Percentiles rank a stretch among this genome's conserved stretches.
These are phyloP conservation scores for Suillus fuscotomentosus DNA, from an alignment of 768 basidiomycete genomes.

Conservation along the genomic window DNA sequence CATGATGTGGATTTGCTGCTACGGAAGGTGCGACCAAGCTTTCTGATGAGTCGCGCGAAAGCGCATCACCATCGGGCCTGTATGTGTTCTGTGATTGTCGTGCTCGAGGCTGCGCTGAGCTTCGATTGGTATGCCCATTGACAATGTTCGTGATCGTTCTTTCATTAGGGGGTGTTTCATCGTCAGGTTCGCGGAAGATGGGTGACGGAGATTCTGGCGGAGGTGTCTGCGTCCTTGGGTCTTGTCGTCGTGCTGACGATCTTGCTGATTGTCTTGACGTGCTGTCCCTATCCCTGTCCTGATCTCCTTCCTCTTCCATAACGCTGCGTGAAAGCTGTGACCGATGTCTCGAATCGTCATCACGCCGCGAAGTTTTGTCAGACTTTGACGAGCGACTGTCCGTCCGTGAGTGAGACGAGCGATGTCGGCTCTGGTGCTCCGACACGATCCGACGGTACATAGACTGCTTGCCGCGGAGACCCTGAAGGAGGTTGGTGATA, in stretches of 20 bases:
- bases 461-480: slow-evolving; percentile 89
- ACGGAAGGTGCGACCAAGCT: slow-evolving; percentile 4
- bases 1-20: slow-evolving; percentile 10
- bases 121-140: slow-evolving; percentile 15
- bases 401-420: slow-evolving; percentile 52
- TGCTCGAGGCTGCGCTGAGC: slow-evolving; percentile 13
- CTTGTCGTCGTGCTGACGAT: slow-evolving; percentile 37
- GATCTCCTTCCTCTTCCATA: slow-evolving; percentile 36
- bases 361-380: slow-evolving; percentile 36
- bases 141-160: neutral
- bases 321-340: slow-evolving; percentile 45
- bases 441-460: slow-evolving; percentile 76
- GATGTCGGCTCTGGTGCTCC: slow-evolving; percentile 51
- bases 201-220: slow-evolving; percentile 27
- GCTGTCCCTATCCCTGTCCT: slow-evolving; percentile 35
- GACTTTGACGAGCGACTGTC: slow-evolving; percentile 59
- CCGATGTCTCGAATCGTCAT: slow-evolving; percentile 46
- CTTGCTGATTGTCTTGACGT: slow-evolving; percentile 40
- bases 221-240: slow-evolving; percentile 17
- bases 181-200: slow-evolving; percentile 32
- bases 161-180: slow-evolving; percentile 21
- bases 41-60: slow-evolving; percentile 12
- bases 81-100: slow-evolving; percentile 14
- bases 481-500: slow-evolving; percentile 90
- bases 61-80: slow-evolving; percentile 5